Conservation (phyloP, 164 flowering plant species). For the Tetrastigma voinierianum region DNA sequence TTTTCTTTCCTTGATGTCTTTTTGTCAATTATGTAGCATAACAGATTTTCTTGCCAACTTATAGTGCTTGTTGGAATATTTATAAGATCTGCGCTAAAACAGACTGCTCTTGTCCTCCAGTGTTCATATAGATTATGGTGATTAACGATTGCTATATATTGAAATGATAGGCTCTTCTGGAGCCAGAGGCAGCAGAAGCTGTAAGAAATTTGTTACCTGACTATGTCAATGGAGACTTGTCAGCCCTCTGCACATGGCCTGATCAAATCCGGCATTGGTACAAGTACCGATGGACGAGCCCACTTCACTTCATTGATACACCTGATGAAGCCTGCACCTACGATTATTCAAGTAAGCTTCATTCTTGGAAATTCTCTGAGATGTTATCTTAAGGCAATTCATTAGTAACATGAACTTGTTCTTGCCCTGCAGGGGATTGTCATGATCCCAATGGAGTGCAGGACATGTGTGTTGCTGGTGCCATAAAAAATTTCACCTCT, state of each 20-base stretch:
- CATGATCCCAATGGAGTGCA: constrained; percentile 63
- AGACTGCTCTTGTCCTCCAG: too few relatives aligned
- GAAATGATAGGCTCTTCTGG: constrained; percentile 43
- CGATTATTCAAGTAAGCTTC: constrained; percentile 55
- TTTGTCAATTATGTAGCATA: too few relatives aligned
- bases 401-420: neutral
- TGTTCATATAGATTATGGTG: neutral
- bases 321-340: constrained; percentile 81
- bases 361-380: neutral
- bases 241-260: constrained; percentile 86
- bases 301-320: constrained; percentile 95
- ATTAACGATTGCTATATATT: neutral
- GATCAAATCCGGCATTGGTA: constrained; percentile 93
- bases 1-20: too few relatives aligned
- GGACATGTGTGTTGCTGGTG: constrained; percentile 91
- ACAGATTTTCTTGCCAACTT: too few relatives aligned
- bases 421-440: constrained; percentile 67
- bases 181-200: constrained; percentile 66
- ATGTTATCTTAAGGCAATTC: neutral
- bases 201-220: constrained; percentile 73
- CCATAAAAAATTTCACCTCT: constrained; percentile 77
- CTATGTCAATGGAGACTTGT: constrained; percentile 64
- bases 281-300: constrained; percentile 83
- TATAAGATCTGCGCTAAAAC: too few relatives aligned
- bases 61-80: too few relatives aligned